These are phyloP conservation scores for Coemansia sp. DNA, from an alignment of 192 early-diverging fungal species.

Conservation along the genomic window DNA sequence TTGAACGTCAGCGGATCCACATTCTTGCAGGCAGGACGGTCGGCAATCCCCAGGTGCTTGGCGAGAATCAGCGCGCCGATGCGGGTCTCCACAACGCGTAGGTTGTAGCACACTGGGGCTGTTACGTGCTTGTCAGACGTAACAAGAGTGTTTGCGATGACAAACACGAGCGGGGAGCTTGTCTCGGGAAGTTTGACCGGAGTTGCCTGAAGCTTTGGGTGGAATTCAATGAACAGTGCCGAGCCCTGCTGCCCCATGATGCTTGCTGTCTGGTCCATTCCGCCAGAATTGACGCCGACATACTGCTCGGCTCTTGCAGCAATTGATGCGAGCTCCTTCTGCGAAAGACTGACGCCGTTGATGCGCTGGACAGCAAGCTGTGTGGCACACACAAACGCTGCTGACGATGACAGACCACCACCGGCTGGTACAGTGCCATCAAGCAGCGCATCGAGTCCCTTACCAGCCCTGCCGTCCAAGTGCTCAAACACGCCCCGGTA, in stretches of 20 bases:
- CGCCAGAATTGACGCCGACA: constrained; percentile 76
- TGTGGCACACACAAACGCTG: constrained; percentile 83
- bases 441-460: constrained; percentile 66
- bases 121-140: constrained; percentile 84
- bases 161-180: constrained; percentile 64
- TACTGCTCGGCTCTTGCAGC: constrained; percentile 79
- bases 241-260: constrained; percentile 73
- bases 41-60: constrained; percentile 49
- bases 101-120: constrained; percentile 86
- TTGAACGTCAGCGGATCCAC: too few relatives aligned
- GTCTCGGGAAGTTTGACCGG: constrained; percentile 67
- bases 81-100: constrained; percentile 89
- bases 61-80: constrained; percentile 70
- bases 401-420: constrained; percentile 85
- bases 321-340: constrained; percentile 56
- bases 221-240: constrained; percentile 83
- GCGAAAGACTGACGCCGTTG: constrained; percentile 20
- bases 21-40: constrained; percentile 49
- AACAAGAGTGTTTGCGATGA: constrained; percentile 88
- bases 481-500: constrained; percentile 58
- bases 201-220: constrained; percentile 64
- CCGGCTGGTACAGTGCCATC: constrained; percentile 85
- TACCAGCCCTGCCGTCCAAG: constrained; percentile 18
- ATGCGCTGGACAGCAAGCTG: constrained; percentile 64
- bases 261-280: constrained; percentile 93